These are phyloP conservation scores for Pythium coloratum DNA, from an alignment of 352 stramenopile genomes.

Conservation along the genomic window DNA sequence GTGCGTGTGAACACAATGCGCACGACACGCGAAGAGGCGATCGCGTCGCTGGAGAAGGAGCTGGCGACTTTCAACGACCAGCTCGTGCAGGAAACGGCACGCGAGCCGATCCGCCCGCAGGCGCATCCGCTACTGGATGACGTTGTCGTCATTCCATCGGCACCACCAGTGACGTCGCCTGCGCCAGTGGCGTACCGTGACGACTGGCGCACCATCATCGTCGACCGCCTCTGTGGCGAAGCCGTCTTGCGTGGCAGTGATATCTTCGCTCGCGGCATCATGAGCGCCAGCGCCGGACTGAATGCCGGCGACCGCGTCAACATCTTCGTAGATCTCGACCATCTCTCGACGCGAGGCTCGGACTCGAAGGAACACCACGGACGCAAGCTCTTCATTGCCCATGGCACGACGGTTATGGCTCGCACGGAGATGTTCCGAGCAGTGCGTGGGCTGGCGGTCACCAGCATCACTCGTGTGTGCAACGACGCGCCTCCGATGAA, in stretches of 20 bases:
- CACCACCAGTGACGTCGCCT: conserved; percentile 31
- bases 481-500: conserved; percentile 89
- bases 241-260: conserved; percentile 92
- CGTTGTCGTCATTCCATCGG: conserved; percentile 72
- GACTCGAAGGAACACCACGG: conserved; percentile 71
- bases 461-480: conserved; percentile 68
- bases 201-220: conserved; percentile 70
- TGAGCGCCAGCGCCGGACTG: conserved; percentile 88
- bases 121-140: conserved; percentile 47
- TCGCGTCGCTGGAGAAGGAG: conserved; percentile 42
- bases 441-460: conserved; percentile 61
- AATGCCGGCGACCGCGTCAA: conserved; percentile 75
- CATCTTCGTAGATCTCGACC: conserved; percentile 86
- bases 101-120: conserved; percentile 22
- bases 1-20: conserved; percentile 81
- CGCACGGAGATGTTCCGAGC: conserved; percentile 81
- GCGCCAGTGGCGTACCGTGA: conserved; percentile 25
- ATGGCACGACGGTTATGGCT: conserved; percentile 68
- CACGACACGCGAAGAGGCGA: conserved; percentile 52
- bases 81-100: conserved; percentile 43
- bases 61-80: conserved; percentile 59
- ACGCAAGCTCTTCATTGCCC: conserved; percentile 77
- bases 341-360: conserved; percentile 71
- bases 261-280: conserved; percentile 92
- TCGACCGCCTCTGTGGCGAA: conserved; percentile 92